These are phyloP conservation scores for Nicotiana rustica DNA, from an alignment of 305 asterid genomes.

Conservation along the genomic window DNA sequence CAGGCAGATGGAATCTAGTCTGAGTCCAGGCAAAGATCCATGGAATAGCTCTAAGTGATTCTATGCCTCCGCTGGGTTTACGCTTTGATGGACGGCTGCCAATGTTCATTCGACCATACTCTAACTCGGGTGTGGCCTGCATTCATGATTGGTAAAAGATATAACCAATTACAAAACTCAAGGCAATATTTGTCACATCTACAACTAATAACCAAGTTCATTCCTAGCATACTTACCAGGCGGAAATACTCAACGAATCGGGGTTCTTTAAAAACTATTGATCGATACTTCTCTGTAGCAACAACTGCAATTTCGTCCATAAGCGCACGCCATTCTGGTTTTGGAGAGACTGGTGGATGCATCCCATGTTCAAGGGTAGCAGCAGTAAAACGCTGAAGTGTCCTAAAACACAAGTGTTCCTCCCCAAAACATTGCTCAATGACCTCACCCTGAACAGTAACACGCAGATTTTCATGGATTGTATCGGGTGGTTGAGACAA, in stretches of 20 bases:
- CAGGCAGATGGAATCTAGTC: slow-evolving; percentile 42
- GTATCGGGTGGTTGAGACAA: slow-evolving; percentile 69
- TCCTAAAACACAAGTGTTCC: slow-evolving; percentile 63
- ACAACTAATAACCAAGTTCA: background rate
- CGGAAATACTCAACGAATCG: slow-evolving; percentile 70
- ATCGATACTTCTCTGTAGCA: slow-evolving; percentile 60
- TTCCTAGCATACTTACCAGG: slow-evolving; percentile 46
- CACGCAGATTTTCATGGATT: slow-evolving; percentile 60
- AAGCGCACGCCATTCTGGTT: slow-evolving; percentile 67
- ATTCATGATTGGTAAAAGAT: background rate
- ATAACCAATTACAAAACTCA: background rate
- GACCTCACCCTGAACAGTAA: slow-evolving; percentile 66
- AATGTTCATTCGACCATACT: slow-evolving; percentile 66
- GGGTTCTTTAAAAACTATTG: slow-evolving; percentile 60
- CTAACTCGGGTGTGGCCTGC: slow-evolving; percentile 67
- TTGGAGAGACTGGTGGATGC: slow-evolving; percentile 61
- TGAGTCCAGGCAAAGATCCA: slow-evolving; percentile 44
- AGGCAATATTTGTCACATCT: slow-evolving; percentile 10
- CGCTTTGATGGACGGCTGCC: slow-evolving; percentile 54
- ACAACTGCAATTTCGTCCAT: slow-evolving; percentile 55
- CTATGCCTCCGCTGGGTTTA: slow-evolving; percentile 43
- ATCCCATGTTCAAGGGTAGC: slow-evolving; percentile 70
- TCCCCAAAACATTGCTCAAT: slow-evolving; percentile 68
- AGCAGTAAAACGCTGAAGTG: slow-evolving; percentile 61
- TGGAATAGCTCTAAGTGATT: slow-evolving; percentile 42